These are phyloP conservation scores for Brettanomyces anomalus DNA, from an alignment of 805 yeast species.

Conservation along the genomic window DNA sequence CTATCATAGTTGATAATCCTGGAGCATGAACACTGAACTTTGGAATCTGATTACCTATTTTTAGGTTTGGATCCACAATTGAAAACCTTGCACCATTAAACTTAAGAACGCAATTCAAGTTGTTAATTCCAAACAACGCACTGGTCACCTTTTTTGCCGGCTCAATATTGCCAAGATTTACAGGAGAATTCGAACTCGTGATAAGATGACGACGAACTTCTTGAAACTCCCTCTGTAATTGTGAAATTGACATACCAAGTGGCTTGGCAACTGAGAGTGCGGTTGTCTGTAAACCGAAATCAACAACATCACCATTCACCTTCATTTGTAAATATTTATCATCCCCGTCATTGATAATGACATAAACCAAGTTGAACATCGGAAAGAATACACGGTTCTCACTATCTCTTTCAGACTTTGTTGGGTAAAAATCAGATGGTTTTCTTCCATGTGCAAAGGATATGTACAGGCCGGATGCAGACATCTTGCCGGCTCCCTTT, in stretches of 20 bases:
- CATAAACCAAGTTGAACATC: conserved; percentile 50
- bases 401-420: conserved; percentile 35
- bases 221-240: conserved; percentile 21
- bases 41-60: conserved; percentile 30
- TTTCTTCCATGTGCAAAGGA: conserved; percentile 60
- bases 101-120: conserved; percentile 41
- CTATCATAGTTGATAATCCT: conserved; percentile 49
- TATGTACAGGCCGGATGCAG: conserved; percentile 59
- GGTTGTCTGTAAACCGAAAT: conserved; percentile 52
- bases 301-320: conserved; percentile 61
- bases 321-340: conserved; percentile 31
- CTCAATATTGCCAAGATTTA: too few species aligned
- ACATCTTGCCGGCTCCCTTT: conserved; percentile 53
- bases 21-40: conserved; percentile 68
- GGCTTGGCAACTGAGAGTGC: conserved; percentile 48
- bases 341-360: conserved; percentile 17
- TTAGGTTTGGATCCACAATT: conserved; percentile 37
- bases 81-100: conserved; percentile 65
- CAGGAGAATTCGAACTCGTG: background rate
- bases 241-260: conserved; percentile 35
- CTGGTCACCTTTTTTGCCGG: too few species aligned
- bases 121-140: conserved; percentile 10
- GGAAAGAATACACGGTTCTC: conserved; percentile 63
- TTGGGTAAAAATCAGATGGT: conserved; percentile 36
- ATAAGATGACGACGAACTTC: conserved; percentile 1